phyloP scores from a whole-genome alignment of 2,329 filamentous ascomycete species.

The Diaporthe amygdali region DNA sequence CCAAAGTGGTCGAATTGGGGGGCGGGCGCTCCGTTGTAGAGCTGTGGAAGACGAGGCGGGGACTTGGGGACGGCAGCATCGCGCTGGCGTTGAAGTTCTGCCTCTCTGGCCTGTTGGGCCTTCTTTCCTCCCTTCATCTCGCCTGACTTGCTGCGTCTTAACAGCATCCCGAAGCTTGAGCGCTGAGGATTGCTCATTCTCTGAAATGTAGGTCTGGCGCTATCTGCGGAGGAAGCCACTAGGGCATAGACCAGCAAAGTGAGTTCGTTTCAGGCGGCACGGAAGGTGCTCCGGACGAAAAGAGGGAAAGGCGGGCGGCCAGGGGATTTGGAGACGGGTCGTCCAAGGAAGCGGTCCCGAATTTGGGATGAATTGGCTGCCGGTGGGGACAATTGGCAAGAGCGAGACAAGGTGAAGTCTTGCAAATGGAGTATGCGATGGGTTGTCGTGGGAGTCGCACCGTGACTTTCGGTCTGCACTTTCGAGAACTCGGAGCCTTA shows the following conservation, averaged over 20 bases:
- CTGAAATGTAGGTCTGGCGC: neutral
- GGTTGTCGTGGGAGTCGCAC: neutral
- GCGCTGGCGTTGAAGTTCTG: slow-evolving; percentile 57
- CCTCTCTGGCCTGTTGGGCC: slow-evolving; percentile 62
- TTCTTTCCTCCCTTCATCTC: slow-evolving; percentile 66
- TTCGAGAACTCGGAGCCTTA: neutral
- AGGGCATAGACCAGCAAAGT: slow-evolving; percentile 2
- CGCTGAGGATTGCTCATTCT: slow-evolving; percentile 44
- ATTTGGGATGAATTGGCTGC: slow-evolving; percentile 9
- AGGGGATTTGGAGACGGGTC: neutral
- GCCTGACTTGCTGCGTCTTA: slow-evolving; percentile 71
- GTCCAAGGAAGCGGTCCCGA: neutral
- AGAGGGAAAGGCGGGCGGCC: neutral
- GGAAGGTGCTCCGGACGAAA: slow-evolving; percentile 13
- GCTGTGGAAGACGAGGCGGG: slow-evolving; percentile 58
- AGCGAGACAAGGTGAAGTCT: neutral
- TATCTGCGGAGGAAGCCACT: slow-evolving; percentile 28
- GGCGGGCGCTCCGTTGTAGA: slow-evolving; percentile 52
- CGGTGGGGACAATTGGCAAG: neutral
- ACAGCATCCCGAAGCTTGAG: slow-evolving; percentile 62
- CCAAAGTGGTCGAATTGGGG: slow-evolving; percentile 54
- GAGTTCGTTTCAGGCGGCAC: slow-evolving; percentile 29
- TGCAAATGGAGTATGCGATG: neutral
- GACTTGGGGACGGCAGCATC: slow-evolving; percentile 51
- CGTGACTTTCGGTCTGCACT: neutral